Conservation (phyloP, 805 yeast species). For the Brettanomyces nanus region DNA sequence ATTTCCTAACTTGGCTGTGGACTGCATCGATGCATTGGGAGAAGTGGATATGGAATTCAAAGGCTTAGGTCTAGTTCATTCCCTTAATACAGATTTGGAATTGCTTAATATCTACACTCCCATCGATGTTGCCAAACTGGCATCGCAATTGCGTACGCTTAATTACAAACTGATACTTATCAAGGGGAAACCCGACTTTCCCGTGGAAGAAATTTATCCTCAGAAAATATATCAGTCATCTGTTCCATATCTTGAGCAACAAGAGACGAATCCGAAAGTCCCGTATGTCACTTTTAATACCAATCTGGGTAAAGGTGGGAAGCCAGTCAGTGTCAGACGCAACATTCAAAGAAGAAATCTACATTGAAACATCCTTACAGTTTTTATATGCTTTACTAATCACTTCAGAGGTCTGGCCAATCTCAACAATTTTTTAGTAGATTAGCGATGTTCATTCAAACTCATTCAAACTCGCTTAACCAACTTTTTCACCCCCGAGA, state of each 20-base stretch:
- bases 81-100: constrained; percentile 35
- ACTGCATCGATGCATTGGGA: constrained; percentile 10
- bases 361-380: no score
- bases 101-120: constrained; percentile 55
- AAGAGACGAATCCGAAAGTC: no score
- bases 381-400: no score
- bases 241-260: constrained; percentile 6
- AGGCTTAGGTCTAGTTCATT: constrained; percentile 61
- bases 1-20: constrained; percentile 20
- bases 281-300: constrained; percentile 35
- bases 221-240: constrained; percentile 1
- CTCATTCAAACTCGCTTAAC: no score
- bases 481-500: no score
- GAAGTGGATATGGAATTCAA: constrained; percentile 25
- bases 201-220: constrained; percentile 32
- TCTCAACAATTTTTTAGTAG: no score
- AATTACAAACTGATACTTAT: constrained; percentile 33
- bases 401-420: no score
- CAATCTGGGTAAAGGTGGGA: constrained; percentile 35
- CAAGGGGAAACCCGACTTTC: constrained; percentile 61
- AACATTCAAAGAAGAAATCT: constrained; percentile 25
- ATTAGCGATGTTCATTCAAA: no score
- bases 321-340: constrained; percentile 39
- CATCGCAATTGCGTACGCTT: constrained; percentile 12
- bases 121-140: constrained; percentile 7